Base-by-base conservation (phyloP, 2,329 filamentous ascomycete genomes). In the Phialocephala subalpina region DNA sequence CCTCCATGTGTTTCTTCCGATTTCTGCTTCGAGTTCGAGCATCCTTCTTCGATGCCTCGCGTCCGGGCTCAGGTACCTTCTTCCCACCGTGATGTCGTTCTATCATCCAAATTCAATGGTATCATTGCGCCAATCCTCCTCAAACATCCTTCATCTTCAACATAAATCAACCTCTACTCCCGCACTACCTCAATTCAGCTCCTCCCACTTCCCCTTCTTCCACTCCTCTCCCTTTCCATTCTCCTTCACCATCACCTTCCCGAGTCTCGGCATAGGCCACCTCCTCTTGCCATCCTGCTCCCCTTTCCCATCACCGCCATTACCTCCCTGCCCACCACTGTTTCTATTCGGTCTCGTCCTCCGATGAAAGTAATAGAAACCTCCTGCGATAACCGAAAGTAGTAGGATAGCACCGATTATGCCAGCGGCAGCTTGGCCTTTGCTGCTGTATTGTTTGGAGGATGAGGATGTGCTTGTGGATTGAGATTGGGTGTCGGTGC, bases 171-270 rank as follows among this genome's bases (percentile, higher is more conserved):
- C n/a, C 45, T 22, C 12, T 22, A 9, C n/a, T 42, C 38, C 38
- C 3, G 4, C 49, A 16, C 22, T 5, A 29, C 18, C 12, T 53
- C 49, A 53, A 4, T 33, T 53, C 49, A 53, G 29, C 49, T 53
- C 49, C 27, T 53, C 49, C 49, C 49, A 53, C 49, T 53, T 53
- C 22, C 25, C 49, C 25, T n/a, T 33, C 49, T 53, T 53, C 49
- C 49, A 53, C 27, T 53, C 49, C 49, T 53, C 49, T 7, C 27
- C 49, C 14, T 53, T 22, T 18, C 27, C 49, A 27, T 53, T 53
- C 25, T 22, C 14, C 25, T 33, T 53, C 14, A 22, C 49, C 12
- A 18, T 29, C 45, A 11, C 22, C 7, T 20, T 11, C 18, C 45
- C 45, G 3, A 49, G 12, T 14, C n/a, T 49, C 45, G 45, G 45